Base-by-base conservation (phyloP, 2,329 filamentous ascomycete species). In the Alternaria consortialis region DNA sequence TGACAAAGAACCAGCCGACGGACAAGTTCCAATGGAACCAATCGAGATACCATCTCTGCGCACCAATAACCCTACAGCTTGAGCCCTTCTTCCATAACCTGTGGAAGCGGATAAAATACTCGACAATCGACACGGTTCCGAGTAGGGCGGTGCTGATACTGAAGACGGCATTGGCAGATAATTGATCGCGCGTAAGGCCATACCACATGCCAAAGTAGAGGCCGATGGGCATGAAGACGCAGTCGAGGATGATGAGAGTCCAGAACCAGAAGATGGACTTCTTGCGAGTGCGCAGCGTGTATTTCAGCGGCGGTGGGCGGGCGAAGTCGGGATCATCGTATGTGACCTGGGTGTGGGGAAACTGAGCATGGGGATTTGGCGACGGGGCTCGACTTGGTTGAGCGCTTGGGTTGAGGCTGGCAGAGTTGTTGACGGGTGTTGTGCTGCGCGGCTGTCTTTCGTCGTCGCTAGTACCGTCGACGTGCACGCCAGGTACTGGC, bases 161-260 rank as follows among this genome's bases (percentile, higher is more conserved):
- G 75, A 85, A 85, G 67, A 85, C 79, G 36, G 81, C 80, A 52
- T 84, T 85, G 44, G 82, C 81, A 0, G 80, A 81, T 32, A 88
- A 71, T 57, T 77, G 68, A 27, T 76, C 74, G 29, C 74, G 62
- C 62, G 80, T 77, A 9, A 85, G 84, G 63, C 80, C 81, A 64
- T 88, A 88, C 84, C 85, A 88, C 37, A 89, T 79, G 50, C 83
- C 81, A 79, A 86, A 89, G 77, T 89, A 89, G 2, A 89, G 79
- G 3, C 80, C 83, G 60, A 89, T 81, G 17, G 87, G 87, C 76
- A 87, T 85, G 58, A 80, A 83, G 60, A 87, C 79, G 52, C 84
- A 86, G 76, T 89, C 87, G 59, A 88, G 69, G 23, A 88, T 71
- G 57, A 88, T 86, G 40, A 89, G 72, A 0, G 79, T 78, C 87